Evolutionary conservation across 331 rosid genomes (phyloP).

Genomic region (Quercus tomentella): DNA sequence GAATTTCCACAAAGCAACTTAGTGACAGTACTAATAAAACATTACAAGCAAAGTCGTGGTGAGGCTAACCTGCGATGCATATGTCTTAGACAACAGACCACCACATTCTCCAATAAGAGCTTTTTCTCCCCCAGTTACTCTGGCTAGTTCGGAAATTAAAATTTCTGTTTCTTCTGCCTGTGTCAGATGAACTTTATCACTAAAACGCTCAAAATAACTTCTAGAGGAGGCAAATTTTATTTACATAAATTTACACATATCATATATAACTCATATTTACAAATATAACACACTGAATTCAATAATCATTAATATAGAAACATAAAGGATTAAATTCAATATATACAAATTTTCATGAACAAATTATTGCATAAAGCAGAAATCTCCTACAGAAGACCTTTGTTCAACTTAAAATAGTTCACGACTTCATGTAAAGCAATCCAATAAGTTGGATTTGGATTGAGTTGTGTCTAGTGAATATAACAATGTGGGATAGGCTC

Average conservation of each 20-base stretch:
- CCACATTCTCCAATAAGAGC: constrained; percentile 63
- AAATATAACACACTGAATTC: too few relatives aligned
- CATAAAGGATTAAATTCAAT: too few relatives aligned
- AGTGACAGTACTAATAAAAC: background rate
- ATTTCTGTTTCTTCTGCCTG: constrained; percentile 68
- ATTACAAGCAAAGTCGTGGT: background rate
- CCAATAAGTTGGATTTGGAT: background rate
- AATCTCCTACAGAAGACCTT: background rate
- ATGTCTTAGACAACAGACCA: constrained; percentile 49
- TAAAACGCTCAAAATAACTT: background rate
- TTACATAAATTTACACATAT: too few relatives aligned
- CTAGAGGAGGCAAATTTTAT: too few relatives aligned
- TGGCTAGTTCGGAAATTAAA: constrained; percentile 66
- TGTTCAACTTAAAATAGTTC: background rate
- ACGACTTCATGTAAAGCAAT: background rate
- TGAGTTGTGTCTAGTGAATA: background rate
- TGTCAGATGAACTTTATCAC: constrained; percentile 25
- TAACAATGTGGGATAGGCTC: background rate
- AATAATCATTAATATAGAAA: too few relatives aligned
- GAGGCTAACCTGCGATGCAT: constrained; percentile 55
- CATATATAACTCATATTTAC: too few relatives aligned
- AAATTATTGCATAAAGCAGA: too few relatives aligned
- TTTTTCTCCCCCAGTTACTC: constrained; percentile 64
- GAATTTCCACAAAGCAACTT: too few relatives aligned
- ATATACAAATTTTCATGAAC: too few relatives aligned